Evolutionary conservation across 768 basidiomycete genomes (phyloP).

Genomic region (Suillus ampliporus): DNA sequence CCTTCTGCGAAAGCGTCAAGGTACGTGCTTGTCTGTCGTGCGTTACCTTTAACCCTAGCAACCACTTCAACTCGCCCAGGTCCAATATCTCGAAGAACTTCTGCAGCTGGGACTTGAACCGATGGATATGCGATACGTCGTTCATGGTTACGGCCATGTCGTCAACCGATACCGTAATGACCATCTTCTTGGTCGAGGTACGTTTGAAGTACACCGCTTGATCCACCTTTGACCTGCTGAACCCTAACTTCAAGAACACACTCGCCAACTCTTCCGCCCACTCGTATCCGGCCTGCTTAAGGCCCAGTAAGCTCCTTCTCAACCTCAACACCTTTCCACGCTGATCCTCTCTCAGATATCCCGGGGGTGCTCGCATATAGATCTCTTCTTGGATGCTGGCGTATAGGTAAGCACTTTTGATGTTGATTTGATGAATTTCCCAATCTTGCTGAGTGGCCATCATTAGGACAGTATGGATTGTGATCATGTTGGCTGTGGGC

Average conservation of each 20-base stretch:
- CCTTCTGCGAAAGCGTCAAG: slow-evolving; percentile 23
- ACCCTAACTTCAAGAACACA: background rate
- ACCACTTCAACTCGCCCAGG: slow-evolving; percentile 22
- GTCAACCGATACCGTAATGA: slow-evolving; percentile 39
- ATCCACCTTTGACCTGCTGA: background rate
- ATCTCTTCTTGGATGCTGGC: slow-evolving; percentile 36
- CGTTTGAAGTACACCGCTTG: background rate
- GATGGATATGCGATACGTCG: background rate
- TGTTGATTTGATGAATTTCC: slow-evolving; percentile 20
- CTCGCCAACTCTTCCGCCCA: slow-evolving; percentile 35
- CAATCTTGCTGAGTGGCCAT: slow-evolving; percentile 14
- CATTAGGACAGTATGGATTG: slow-evolving; percentile 13
- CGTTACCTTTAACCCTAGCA: slow-evolving; percentile 29
- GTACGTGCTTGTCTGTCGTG: slow-evolving; percentile 12
- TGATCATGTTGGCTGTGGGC: slow-evolving; percentile 4
- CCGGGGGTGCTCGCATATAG: slow-evolving; percentile 42
- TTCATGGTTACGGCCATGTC: slow-evolving; percentile 37
- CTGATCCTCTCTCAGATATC: slow-evolving; percentile 27
- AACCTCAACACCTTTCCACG: slow-evolving; percentile 28
- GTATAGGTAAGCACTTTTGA: slow-evolving; percentile 23
- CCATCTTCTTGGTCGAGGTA: slow-evolving; percentile 19
- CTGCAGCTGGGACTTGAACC: background rate
- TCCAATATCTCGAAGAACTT: slow-evolving; percentile 19
- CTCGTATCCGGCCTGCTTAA: slow-evolving; percentile 39
- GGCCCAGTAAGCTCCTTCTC: slow-evolving; percentile 43